Evolutionary conservation across 2,329 filamentous ascomycete species (phyloP), one percentile per base, ranked within the genome.

Genomic region (Fusarium marasasianum): DNA sequence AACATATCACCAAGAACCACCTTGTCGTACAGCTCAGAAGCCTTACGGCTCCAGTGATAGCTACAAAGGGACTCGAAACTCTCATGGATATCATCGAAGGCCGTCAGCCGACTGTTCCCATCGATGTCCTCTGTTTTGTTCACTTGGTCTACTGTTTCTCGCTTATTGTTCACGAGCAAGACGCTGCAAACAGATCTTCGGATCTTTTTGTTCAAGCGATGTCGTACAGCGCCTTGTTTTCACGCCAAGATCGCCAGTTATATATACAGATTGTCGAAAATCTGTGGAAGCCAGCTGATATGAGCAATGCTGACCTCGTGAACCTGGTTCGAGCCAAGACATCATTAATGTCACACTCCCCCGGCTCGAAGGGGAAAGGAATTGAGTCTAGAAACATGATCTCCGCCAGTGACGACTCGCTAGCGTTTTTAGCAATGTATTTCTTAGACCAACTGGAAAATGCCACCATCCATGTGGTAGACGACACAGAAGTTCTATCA

Each of bases 381-480:
- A 81, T 76, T 6, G 82, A 81, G 24, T 66, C 59, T 11, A 83
- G 64, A 76, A 78, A 20, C 75, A 86, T 11, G 65, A 83, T 53
- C 12, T 48, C 56, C 20, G 17, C 62, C 26, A 75, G 54, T 64
- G 59, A 58, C 15, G 86, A 89, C 66, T 79, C 81, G 17, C 76
- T 89, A 13, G 74, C 84, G 2, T 77, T 78, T 43, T 81, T 84
- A 47, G 84, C 84, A 14, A 82, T 84, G 56, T 83, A 86, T 63
- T 89, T 89, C 65, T 79, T 90, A 26, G 88, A 90, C 77, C 85
- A 87, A 58, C 78, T 89, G 37, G 87, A 90, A 76, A 82, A 81
- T 40, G 82, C 83, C 20, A 81, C 83, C 9, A 71, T 89, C 14
- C 77, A 73, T 41, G 74, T 79, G n/a, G 41, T 58, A 8, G 70